A percentile compares a stretch with the other conserved stretches of the same genome.
Evolutionary conservation across 139 green algal genomes (phyloP).

Genomic region (Chlorella sp.): DNA sequence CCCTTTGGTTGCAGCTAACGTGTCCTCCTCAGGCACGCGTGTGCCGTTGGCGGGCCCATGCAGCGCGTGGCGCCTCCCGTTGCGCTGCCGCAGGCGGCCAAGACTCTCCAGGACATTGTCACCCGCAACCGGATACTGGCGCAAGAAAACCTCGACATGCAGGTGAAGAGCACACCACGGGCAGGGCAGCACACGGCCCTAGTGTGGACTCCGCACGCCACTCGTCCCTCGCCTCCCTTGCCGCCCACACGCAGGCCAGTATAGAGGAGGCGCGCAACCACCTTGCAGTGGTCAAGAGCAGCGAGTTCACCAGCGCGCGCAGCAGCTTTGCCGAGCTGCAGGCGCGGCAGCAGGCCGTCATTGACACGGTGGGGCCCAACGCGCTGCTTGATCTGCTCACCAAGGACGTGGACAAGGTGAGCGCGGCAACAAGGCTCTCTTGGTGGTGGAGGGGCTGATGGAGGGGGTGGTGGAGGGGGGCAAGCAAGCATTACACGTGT

Average conservation of each 20-base stretch:
- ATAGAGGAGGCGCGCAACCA: not conserved
- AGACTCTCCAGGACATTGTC: not conserved
- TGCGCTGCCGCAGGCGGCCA: not conserved
- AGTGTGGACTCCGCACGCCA: too few species aligned
- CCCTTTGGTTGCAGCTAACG: not conserved
- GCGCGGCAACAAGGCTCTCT: not conserved
- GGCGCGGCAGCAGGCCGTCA: not conserved
- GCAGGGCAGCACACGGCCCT: too few species aligned
- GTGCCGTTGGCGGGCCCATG: not conserved
- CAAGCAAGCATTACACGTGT: too few species aligned
- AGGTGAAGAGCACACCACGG: too few species aligned
- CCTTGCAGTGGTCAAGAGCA: not conserved
- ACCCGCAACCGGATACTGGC: not conserved
- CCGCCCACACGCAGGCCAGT: too few species aligned
- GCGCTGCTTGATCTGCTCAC: not conserved
- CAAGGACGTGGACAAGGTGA: not conserved
- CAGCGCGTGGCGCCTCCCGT: too few species aligned
- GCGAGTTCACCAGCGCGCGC: not conserved
- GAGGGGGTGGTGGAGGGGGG: too few species aligned
- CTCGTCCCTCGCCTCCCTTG: too few species aligned
- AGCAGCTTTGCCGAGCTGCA: not conserved
- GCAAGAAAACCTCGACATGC: not conserved
- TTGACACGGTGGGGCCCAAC: not conserved
- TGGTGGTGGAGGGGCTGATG: not conserved
- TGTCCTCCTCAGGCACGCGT: not conserved